Evolutionary conservation across 805 yeast genomes (phyloP).

Genomic region (Pichia deserticola): DNA sequence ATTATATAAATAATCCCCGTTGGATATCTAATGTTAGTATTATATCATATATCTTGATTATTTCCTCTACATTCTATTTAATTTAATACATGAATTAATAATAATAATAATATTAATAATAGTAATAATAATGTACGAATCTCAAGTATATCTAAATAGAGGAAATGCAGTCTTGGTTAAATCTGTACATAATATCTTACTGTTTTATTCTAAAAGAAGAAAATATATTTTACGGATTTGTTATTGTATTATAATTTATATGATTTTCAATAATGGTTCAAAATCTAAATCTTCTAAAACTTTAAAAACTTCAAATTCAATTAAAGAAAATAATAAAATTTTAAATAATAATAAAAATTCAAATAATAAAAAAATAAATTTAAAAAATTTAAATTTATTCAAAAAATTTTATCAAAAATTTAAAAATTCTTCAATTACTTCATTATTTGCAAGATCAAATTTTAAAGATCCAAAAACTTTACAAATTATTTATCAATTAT

Average conservation of each 20-base stretch:
- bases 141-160: neutral
- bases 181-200: conserved; percentile 6
- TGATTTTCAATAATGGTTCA: conserved; percentile 24
- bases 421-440: conserved; percentile 14
- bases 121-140: conserved; percentile 2
- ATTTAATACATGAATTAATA: too few relatives aligned
- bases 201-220: conserved; percentile 18
- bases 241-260: conserved; percentile 17
- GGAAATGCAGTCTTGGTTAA: conserved; percentile 9
- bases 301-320: neutral
- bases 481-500: conserved; percentile 24
- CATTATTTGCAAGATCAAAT: conserved; percentile 15
- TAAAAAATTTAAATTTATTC: neutral
- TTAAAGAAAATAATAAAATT: neutral
- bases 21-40: too few relatives aligned
- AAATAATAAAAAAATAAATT: neutral
- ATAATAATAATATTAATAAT: too few relatives aligned
- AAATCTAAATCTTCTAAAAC: neutral
- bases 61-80: too few relatives aligned
- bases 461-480: conserved; percentile 9
- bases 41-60: too few relatives aligned
- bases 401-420: neutral
- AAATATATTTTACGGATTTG: conserved; percentile 17
- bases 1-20: too few relatives aligned
- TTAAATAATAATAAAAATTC: neutral